Evolutionary conservation across 148 eudicot species (phyloP).

Genomic region (Nepenthes gracilis): DNA sequence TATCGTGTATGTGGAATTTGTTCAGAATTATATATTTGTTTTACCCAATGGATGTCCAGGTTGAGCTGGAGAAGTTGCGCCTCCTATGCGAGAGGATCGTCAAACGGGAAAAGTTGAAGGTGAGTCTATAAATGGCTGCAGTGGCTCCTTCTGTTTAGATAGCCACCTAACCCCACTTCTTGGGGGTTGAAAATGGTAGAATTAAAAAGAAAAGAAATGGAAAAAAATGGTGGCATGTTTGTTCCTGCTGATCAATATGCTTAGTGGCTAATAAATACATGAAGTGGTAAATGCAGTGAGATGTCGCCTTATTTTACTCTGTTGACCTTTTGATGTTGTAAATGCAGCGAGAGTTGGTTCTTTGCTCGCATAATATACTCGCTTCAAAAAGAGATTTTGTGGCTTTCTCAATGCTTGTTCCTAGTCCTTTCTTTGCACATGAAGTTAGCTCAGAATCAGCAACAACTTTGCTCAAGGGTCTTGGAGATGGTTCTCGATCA

Average conservation of each 20-base stretch:
- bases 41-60: slow-evolving; percentile 29
- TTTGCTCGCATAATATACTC: slow-evolving; percentile 71
- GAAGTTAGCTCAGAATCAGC: slow-evolving; percentile 96
- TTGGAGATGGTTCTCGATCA: slow-evolving; percentile 56
- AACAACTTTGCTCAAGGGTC: slow-evolving; percentile 71
- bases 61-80: slow-evolving; percentile 88
- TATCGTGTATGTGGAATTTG: not conserved
- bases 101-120: slow-evolving; percentile 90
- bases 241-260: too few relatives aligned
- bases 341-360: slow-evolving; percentile 80
- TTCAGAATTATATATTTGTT: not conserved
- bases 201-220: not conserved
- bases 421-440: slow-evolving; percentile 45
- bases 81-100: slow-evolving; percentile 90
- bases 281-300: too few relatives aligned
- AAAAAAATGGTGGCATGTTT: too few relatives aligned
- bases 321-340: slow-evolving; percentile 1
- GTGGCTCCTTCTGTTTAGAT: not conserved
- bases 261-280: too few relatives aligned
- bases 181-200: not conserved
- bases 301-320: not conserved
- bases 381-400: slow-evolving; percentile 51
- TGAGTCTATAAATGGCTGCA: slow-evolving; percentile 11
- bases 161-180: not conserved
- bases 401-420: slow-evolving; percentile 47